Percentiles rank a stretch among this genome's conserved stretches.
These are phyloP conservation scores for Hypomontagnella submonticulosa DNA, from an alignment of 495 filamentous ascomycete species.

Conservation along the genomic window DNA sequence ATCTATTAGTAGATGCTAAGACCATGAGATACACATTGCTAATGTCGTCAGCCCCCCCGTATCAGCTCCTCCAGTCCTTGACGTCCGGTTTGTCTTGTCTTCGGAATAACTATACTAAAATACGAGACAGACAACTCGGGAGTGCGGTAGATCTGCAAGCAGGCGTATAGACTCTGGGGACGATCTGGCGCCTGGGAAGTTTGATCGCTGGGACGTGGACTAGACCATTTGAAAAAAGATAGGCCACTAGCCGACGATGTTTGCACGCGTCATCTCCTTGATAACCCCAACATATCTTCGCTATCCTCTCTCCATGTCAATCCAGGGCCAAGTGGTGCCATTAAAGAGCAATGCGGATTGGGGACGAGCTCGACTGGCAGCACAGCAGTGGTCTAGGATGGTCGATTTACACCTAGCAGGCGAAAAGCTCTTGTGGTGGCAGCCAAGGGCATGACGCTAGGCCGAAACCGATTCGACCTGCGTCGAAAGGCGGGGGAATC, in stretches of 20 bases:
- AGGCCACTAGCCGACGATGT: constrained; percentile 6
- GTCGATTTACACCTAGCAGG: constrained; percentile 33
- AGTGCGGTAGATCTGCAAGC: constrained; percentile 36
- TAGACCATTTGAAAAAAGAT: constrained; percentile 5
- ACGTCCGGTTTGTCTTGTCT: constrained; percentile 9
- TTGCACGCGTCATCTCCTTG: not conserved
- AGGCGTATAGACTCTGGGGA: constrained; percentile 24
- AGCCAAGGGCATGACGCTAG: constrained; percentile 39
- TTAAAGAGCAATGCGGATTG: constrained; percentile 21
- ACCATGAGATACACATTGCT: constrained; percentile 32
- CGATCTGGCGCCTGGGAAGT: constrained; percentile 31
- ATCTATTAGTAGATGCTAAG: constrained; percentile 29
- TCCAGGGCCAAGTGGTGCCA: constrained; percentile 38
- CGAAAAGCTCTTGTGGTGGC: constrained; percentile 32
- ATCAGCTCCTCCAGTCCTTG: constrained; percentile 33
- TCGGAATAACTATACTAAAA: constrained; percentile 16
- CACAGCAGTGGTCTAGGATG: constrained; percentile 43
- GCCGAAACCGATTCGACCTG: constrained; percentile 43
- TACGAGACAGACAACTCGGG: constrained; percentile 24
- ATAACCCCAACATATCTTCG: constrained; percentile 11
- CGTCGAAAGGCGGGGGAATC: constrained; percentile 46
- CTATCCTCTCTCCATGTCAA: constrained; percentile 16
- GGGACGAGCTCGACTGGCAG: constrained; percentile 35
- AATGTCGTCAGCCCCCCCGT: constrained; percentile 38
- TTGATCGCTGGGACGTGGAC: constrained; percentile 20